Conservation (phyloP, 2,329 filamentous ascomycete species). For the Phaeosphaeria sp. region DNA sequence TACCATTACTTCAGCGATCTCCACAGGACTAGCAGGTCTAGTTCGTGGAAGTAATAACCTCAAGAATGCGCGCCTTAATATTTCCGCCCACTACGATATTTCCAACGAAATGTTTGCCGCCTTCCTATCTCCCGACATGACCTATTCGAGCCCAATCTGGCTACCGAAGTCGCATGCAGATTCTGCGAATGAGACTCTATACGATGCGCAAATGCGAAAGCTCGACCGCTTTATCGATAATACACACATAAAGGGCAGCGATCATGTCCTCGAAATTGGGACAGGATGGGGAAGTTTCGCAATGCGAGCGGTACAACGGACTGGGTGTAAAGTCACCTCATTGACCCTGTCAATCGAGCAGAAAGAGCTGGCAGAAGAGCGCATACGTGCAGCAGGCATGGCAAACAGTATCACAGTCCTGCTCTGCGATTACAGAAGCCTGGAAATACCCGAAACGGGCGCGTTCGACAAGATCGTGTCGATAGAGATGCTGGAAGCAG, state of each 20-base stretch:
- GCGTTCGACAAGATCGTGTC: constrained; percentile 75
- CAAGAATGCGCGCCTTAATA: constrained; percentile 65
- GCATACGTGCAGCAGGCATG: constrained; percentile 67
- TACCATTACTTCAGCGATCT: constrained; percentile 66
- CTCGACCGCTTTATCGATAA: constrained; percentile 70
- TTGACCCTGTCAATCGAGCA: constrained; percentile 74
- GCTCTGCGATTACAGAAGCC: constrained; percentile 71
- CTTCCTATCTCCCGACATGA: constrained; percentile 78
- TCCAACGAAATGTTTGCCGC: constrained; percentile 78
- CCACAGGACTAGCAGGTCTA: constrained; percentile 63
- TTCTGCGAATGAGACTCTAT: constrained; percentile 62
- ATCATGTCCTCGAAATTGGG: constrained; percentile 77
- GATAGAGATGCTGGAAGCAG: constrained; percentile 80
- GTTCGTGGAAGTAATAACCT: constrained; percentile 56
- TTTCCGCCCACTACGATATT: constrained; percentile 77
- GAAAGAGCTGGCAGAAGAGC: constrained; percentile 69
- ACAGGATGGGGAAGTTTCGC: constrained; percentile 79
- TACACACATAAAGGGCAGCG: constrained; percentile 66
- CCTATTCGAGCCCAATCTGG: constrained; percentile 76
- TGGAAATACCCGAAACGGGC: constrained; percentile 57
- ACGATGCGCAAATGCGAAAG: constrained; percentile 72
- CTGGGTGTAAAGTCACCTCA: constrained; percentile 72
- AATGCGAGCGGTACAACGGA: constrained; percentile 70
- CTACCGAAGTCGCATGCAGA: constrained; percentile 51
- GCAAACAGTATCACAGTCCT: constrained; percentile 67